A percentile compares a stretch with the other conserved stretches of the same genome.
Evolutionary conservation across 192 early-diverging fungal genomes (phyloP).

Genomic region (Backusella morwellensis): DNA sequence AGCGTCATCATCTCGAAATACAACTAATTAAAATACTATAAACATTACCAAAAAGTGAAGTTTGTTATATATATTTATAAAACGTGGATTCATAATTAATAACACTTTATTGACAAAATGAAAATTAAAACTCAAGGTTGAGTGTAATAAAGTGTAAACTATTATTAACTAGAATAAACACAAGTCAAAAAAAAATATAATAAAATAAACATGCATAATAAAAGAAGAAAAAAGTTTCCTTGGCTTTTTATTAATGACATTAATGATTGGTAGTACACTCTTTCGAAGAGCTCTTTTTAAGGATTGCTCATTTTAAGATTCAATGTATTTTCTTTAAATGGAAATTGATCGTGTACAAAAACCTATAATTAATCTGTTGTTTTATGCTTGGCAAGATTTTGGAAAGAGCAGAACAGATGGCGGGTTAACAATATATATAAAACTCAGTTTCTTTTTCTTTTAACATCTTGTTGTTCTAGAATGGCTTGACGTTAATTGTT

Average conservation of each 20-base stretch:
- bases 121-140: conserved; percentile 1
- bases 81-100: conserved; percentile 2
- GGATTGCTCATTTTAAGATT: not conserved
- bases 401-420: not conserved
- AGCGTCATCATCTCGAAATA: not conserved
- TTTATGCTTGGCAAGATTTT: conserved; percentile 6
- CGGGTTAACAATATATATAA: not conserved
- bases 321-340: not conserved
- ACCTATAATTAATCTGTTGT: not conserved
- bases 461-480: not conserved
- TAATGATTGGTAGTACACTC: not conserved
- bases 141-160: not conserved
- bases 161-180: not conserved
- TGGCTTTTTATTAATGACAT: not conserved
- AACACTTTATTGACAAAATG: not conserved
- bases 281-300: not conserved
- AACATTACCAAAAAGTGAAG: not conserved
- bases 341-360: not conserved
- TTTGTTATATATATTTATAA: not conserved
- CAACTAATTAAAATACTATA: not conserved
- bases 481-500: not conserved
- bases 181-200: not conserved
- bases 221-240: not conserved
- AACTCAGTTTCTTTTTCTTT: conserved; percentile 3
- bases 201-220: not conserved